Base-by-base conservation (phyloP, 2,329 filamentous ascomycete genomes). In the Talaromyces funiculosus region DNA sequence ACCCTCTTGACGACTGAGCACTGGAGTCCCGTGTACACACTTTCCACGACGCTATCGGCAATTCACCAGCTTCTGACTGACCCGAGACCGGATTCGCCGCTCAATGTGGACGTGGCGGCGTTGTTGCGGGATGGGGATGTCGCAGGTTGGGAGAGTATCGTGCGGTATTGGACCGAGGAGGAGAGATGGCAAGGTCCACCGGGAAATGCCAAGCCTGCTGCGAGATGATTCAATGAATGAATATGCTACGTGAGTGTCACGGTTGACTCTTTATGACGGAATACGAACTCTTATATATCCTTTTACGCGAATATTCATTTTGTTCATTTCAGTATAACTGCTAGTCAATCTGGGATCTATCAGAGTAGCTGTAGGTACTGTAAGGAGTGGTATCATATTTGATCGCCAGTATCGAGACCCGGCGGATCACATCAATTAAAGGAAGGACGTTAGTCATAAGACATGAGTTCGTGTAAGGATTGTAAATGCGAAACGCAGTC, bases 11-110 rank as follows among this genome's bases (percentile, higher is more conserved):
- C 84, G 62, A 80, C 78, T 0, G 76, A 80, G 70, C 83, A 87
- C 18, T 97, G 93, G 93, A 89, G 90, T 62, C 90, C 92, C 1
- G 86, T 90, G 18, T 94, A 96, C 75, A 92, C 88, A 42, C 82
- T 97, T 4, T 74, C 72, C 14, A 71, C 69, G n/a, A 79, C 76
- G 2, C 67, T 81, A 57, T 74, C 74, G 8, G 78, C 79, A 4
- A 74, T 81, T 26, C 78, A 81, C 59, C 75, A 78, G 68, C 67
- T 81, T 60, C 68, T 81, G 54, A 77, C 70, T 9, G 73, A 78
- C 58, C 78, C 79, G 26, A 69, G 73, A 16, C 72, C 77, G 10
- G 79, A 81, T 45, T 78, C 75, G 58, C 79, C 79, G 53, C 65
- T 81, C 51, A 81, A 81, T 65, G 74, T 80, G 9, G 79, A 81